A percentile compares a stretch with the other conserved stretches of the same genome.
Evolutionary conservation across 108 stramenopile genomes (phyloP).

Genomic region (Cyclotella sp.): DNA sequence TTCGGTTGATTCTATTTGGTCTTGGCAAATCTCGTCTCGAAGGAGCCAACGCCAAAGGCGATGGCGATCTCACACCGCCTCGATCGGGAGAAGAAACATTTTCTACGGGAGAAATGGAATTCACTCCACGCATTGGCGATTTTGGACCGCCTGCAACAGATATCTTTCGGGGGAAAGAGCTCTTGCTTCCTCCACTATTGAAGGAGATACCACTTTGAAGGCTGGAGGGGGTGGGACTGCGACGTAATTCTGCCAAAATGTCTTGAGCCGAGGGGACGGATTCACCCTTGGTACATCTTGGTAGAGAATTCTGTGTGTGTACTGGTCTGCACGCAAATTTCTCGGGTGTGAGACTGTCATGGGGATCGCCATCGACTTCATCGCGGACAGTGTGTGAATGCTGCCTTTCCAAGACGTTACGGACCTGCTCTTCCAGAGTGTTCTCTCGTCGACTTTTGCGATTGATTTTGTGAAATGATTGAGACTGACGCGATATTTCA

Average conservation of each 20-base stretch:
- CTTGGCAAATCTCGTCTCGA: constrained; percentile 30
- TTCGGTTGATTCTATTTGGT: constrained; percentile 15
- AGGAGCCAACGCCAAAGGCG: constrained; percentile 33
- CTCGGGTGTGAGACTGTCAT: background rate
- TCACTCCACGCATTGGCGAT: background rate
- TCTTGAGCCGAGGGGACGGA: constrained; percentile 40
- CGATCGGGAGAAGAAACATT: background rate
- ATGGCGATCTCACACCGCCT: background rate
- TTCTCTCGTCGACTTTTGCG: background rate
- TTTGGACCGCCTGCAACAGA: constrained; percentile 13
- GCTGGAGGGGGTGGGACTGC: constrained; percentile 13
- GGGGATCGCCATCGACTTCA: background rate
- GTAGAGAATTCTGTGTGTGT: background rate
- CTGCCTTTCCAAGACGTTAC: constrained; percentile 32
- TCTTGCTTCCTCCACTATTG: constrained; percentile 7
- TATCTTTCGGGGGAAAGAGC: constrained; percentile 15
- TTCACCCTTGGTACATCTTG: constrained; percentile 11
- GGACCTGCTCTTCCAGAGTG: constrained; percentile 38
- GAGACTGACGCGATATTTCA: background rate
- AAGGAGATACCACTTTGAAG: background rate
- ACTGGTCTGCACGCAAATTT: background rate
- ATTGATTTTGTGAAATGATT: constrained; percentile 1
- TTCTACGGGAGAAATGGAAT: background rate
- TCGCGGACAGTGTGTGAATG: constrained; percentile 3
- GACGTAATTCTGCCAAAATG: constrained; percentile 27